Base-by-base conservation (phyloP, 2,329 filamentous ascomycete species). In the Epichloe baconii region DNA sequence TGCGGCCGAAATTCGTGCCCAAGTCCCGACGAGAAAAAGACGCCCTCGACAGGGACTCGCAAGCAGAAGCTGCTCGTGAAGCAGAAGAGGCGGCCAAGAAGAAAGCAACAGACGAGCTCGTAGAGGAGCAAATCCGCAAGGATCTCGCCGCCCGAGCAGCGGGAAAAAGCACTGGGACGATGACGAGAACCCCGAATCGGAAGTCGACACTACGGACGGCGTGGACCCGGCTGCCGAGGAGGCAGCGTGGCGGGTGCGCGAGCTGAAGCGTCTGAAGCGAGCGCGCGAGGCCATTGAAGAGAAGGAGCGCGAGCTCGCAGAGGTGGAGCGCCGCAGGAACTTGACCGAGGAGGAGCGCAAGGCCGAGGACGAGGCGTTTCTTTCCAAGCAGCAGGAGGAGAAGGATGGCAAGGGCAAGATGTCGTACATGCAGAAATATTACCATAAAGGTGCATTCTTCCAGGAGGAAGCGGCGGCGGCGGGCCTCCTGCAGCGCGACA, bases 361-460 rank as follows among this genome's bases (percentile, higher is more conserved):
- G 52, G 83, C 81, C 52, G 93, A 98, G 66, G 93, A 98, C 66
- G 79, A 82, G 43, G 86, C 78, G 48, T 87, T 81, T 66, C 71
- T 97, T 17, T 82, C 83, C 1, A 75, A 77, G 57, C 91, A 97
- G 68, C 81, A 85, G 59, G 85, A 86, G 55, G 89, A 95, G 56
- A 86, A 87, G 60, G 82, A 86, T 54, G 68, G 74, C 48, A 83
- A 85, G 54, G 88, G 88, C 49, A 85, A 91, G 68, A 88, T 93
- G 76, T 79, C 79, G 2, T 96, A 82, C 66, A 88, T 97, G 86
- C 90, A 96, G 64, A 89, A 90, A 64, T 98, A 97, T 71, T 90
- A 88, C 68, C 93, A 98, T 75, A 91, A 90, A 70, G 93, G 93
- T 47, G 93, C 93, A 15, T 98, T 97, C 72, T 97, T 88, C 73